phyloP scores from a whole-genome alignment of 2,329 filamentous ascomycete species.

The Fusarium pilosicola region DNA sequence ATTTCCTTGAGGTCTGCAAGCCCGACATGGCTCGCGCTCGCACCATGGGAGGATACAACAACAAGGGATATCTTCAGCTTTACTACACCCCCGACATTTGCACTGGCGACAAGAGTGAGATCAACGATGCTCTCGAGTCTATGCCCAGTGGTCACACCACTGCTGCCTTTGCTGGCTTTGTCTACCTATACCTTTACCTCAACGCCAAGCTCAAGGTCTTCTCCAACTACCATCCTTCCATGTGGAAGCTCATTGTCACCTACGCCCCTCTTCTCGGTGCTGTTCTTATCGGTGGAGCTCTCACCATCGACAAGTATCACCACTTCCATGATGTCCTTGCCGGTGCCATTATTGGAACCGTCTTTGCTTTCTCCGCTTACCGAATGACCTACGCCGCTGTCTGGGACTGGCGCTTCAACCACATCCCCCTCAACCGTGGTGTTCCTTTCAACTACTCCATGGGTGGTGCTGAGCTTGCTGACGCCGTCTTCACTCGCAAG shows the following conservation, averaged over 20 bases:
- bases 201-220: conserved; percentile 84
- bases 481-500: conserved; percentile 67
- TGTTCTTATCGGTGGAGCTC: conserved; percentile 71
- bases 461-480: conserved; percentile 58
- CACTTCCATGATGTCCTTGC: conserved; percentile 80
- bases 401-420: conserved; percentile 74
- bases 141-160: conserved; percentile 81
- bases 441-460: conserved; percentile 62
- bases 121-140: conserved; percentile 75
- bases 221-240: conserved; percentile 74
- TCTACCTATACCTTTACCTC: conserved; percentile 77
- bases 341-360: conserved; percentile 71
- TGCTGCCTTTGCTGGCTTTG: conserved; percentile 76
- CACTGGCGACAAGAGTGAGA: conserved; percentile 70
- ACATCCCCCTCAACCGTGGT: conserved; percentile 70
- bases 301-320: conserved; percentile 79
- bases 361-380: conserved; percentile 72
- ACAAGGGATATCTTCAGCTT: conserved; percentile 64
- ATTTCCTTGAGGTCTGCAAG: conserved; percentile 77
- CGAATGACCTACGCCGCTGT: conserved; percentile 74
- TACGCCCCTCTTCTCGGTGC: conserved; percentile 76
- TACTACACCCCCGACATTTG: conserved; percentile 78
- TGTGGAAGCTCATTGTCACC: conserved; percentile 76
- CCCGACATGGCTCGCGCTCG: conserved; percentile 52
- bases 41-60: conserved; percentile 53